These are phyloP conservation scores for Paramecium biaurelia DNA, from an alignment of 73 alveolate species.

Conservation along the genomic window DNA sequence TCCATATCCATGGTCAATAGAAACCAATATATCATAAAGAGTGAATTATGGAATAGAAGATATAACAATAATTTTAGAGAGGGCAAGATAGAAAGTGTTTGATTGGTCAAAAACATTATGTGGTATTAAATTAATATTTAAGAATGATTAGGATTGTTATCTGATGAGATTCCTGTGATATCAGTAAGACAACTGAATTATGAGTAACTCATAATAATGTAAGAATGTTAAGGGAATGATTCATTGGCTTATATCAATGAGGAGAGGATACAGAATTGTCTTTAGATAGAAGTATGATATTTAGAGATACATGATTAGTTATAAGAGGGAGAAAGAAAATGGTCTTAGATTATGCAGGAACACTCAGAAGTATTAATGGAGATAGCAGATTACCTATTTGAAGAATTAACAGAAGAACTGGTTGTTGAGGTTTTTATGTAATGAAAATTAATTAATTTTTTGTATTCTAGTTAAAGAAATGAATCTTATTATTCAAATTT, in stretches of 20 bases:
- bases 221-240: conserved; percentile 3
- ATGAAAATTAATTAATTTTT: neutral
- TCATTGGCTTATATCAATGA: conserved; percentile 40
- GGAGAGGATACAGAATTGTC: conserved; percentile 32
- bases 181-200: neutral
- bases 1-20: conserved; percentile 55
- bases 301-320: neutral
- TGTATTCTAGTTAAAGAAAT: neutral
- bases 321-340: conserved; percentile 4
- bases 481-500: neutral
- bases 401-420: conserved; percentile 56
- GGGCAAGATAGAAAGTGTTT: conserved; percentile 25
- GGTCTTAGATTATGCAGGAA: conserved; percentile 5
- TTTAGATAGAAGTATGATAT: conserved; percentile 24
- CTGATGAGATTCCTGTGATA: conserved; percentile 31
- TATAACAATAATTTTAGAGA: conserved; percentile 12
- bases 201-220: neutral
- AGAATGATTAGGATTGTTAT: neutral
- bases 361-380: conserved; percentile 57
- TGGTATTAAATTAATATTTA: conserved; percentile 9
- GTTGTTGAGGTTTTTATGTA: neutral
- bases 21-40: neutral
- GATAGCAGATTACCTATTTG: conserved; percentile 48
- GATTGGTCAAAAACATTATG: conserved; percentile 48
- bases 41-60: neutral